phyloP scores from a whole-genome alignment of 371 early-diverging fungal genomes.

The Actinomucor elegans region DNA sequence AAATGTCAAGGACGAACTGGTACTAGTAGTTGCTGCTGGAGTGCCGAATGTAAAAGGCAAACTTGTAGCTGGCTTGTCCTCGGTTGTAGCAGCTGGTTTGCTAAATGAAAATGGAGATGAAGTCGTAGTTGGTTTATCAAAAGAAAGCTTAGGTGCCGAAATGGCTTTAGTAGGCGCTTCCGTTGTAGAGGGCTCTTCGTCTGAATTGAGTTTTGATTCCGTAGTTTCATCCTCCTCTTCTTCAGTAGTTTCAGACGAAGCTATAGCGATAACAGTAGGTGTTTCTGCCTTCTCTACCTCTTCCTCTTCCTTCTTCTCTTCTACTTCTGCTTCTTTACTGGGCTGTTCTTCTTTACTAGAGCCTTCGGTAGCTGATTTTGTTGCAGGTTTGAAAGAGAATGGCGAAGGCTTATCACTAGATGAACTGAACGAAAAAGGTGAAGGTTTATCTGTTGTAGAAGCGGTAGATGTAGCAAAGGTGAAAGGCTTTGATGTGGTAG shows the following conservation, averaged over 20 bases:
- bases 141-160: no score
- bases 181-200: no score
- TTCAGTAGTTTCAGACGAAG: no score
- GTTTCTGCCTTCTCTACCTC: no score
- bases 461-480: background rate
- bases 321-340: background rate
- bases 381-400: background rate
- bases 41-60: background rate
- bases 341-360: background rate
- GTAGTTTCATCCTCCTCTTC: no score
- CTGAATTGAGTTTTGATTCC: no score
- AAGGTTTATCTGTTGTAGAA: background rate
- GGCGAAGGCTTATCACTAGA: background rate
- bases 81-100: background rate
- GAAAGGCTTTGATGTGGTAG: background rate
- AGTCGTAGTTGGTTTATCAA: background rate
- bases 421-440: background rate
- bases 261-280: no score
- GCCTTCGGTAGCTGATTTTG: no score
- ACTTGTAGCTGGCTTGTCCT: background rate
- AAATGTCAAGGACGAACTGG: no score
- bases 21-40: background rate
- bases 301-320: no score
- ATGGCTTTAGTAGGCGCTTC: no score
- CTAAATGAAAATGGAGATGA: background rate